phyloP scores from a whole-genome alignment of 306 rosid species.

The Lagenaria siceraria region DNA sequence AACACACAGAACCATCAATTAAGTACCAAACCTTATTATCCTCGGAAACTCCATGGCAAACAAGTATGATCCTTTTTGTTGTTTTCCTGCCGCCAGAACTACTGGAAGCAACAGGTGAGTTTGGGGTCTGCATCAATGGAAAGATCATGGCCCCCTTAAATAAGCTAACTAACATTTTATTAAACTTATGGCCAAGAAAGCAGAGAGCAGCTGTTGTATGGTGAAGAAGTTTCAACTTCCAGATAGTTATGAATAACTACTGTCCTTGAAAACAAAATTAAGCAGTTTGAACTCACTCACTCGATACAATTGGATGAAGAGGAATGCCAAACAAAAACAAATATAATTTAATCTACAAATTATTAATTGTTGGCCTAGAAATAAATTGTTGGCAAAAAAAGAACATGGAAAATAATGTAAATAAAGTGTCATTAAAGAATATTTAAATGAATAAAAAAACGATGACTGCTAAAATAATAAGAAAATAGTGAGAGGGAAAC shows the following conservation, averaged over 20 bases:
- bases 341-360: background rate
- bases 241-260: background rate
- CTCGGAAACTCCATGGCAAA: conserved; percentile 63
- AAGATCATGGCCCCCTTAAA: conserved; percentile 13
- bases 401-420: background rate
- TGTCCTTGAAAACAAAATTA: background rate
- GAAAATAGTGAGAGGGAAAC: background rate
- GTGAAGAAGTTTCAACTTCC: background rate
- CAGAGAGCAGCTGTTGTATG: background rate
- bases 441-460: background rate
- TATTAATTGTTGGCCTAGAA: background rate
- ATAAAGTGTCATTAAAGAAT: background rate
- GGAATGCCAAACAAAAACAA: background rate
- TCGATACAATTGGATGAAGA: background rate
- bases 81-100: conserved; percentile 71
- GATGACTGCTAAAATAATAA: background rate
- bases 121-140: conserved; percentile 70
- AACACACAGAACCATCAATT: background rate
- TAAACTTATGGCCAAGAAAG: background rate
- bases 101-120: conserved; percentile 70
- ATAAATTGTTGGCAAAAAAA: background rate
- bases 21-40: conserved; percentile 19
- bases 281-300: background rate
- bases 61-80: conserved; percentile 50
- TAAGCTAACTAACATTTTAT: background rate